Base-by-base conservation (phyloP, 768 basidiomycete species). In the Amanita rubescens region DNA sequence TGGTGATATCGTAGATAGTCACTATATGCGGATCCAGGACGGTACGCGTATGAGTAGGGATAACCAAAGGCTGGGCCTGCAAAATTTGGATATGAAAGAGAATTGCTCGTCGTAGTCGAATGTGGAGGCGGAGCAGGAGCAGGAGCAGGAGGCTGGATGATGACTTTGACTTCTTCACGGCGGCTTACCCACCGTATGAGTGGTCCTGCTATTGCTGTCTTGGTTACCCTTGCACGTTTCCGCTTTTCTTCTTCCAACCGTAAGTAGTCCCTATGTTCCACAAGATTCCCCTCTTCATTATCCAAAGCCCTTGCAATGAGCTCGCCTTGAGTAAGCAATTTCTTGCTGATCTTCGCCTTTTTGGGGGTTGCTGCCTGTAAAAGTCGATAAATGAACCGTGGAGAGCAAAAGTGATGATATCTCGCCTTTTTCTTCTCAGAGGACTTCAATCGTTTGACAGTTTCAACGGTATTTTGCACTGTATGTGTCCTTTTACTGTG, bases 251-350 rank as follows among this genome's bases (percentile, higher is more conserved):
- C 90, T 59, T 94, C 92, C 2, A 81, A 67, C 47, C 75, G 78
- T 25, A 94, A 79, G 62, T 93, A 94, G 59, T 91, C 80, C 33
- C 79, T 74, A 57, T 94, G 88, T 44, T 90, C 84, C 5, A 75
- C 74, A 19, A 85, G 81, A 63, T 94, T 94, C 0, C 85, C 83
- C 66, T 92, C 91, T 66, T 94, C 92, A 49, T 84, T 90, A 60
- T 92, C 88, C 15, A 94, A 78, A 0, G 92, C 92, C 6, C 80
- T 80, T 2, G 81, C 82, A 53, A 94, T 86, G 7, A 94, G 77
- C 60, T 94, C 88, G n/a, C 80, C 86, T 61, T 94, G 92, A 0
- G 90, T 90, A 41, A 75, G 77, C 5, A 71, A 65, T 27, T 75
- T 82, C 20, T 69, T 73, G 51, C 72, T 74, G 2, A 67, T 65